Evolutionary conservation across 2,329 filamentous ascomycete genomes (phyloP), one percentile per base, ranked within the genome.

Genomic region (Rasamsonia emersonii): DNA sequence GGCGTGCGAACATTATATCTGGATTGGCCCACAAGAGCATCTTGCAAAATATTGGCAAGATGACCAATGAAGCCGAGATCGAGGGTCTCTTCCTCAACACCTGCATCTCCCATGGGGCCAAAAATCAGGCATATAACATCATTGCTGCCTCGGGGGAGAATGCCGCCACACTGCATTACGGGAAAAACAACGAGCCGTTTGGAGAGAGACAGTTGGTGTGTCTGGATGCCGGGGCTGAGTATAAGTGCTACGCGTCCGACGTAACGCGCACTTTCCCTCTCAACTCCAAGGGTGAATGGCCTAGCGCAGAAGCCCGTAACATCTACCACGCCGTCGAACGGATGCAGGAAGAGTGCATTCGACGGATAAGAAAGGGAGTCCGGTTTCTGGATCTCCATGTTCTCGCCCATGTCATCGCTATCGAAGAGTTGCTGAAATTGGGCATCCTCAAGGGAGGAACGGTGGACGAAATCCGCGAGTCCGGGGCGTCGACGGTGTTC

Each of bases 241-340:
- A 75, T 70, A 57, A 73, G 33, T 81, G 77, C 58, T 86, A 88
- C 47, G 79, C 79, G 20, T 71, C 79, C 18, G 74, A 79, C 41
- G 69, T 89, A 65, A 95, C 88, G 1, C 75, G 89, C 30, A 89
- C 85, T 0, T 93, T 94, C 52, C 89, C 89, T 2, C 77, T 94
- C 45, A 34, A 32, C 15, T 8, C 24, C 18, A 73, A 64, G 3
- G 82, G 81, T 36, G 73, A 71, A 42, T 64, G 59, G 60, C 54
- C 58, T 13, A 79, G 73, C 34, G 61, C 71, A 28, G 78, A 89
- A 56, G 79, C 76, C 30, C 70, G 77, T 45, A 69, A 77, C 41
- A 82, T 93, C 39, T 93, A 93, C 63, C 73, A 82, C 42, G 77
- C 93, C 23, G 89, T 95, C 1, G 71, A 86, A 28, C 70, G 77